Conservation (phyloP, 139 green algal species). For the Coccomyxa sp. region DNA sequence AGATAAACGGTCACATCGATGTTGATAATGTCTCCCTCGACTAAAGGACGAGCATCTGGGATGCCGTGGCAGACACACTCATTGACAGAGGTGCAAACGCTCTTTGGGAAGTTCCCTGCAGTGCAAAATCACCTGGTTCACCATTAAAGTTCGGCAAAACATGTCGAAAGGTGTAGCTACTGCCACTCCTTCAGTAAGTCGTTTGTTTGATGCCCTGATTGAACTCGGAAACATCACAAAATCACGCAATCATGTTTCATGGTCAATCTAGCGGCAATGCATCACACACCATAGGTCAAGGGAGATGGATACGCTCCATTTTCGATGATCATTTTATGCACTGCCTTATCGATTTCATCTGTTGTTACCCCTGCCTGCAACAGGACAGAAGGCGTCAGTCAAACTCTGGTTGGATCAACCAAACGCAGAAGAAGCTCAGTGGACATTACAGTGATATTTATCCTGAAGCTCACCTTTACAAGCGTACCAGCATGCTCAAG, state of each 20-base stretch:
- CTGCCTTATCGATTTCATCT: constrained; percentile 87
- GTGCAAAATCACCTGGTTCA: neutral
- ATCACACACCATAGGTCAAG: constrained; percentile 71
- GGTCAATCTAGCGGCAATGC: neutral
- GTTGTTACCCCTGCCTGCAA: constrained; percentile 82
- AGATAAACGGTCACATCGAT: constrained; percentile 97
- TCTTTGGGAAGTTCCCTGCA: constrained; percentile 88
- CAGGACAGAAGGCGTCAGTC: too few relatives aligned
- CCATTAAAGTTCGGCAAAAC: too few relatives aligned
- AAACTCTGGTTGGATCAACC: neutral
- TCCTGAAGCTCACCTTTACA: constrained; percentile 38
- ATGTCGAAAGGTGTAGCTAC: neutral
- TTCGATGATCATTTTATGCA: constrained; percentile 83
- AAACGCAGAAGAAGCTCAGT: neutral
- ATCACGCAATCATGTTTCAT: neutral
- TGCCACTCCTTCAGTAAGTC: too few relatives aligned
- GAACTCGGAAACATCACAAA: neutral
- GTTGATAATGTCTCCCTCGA: constrained; percentile 93
- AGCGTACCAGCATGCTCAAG: constrained; percentile 69
- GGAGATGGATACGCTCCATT: constrained; percentile 92
- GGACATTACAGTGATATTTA: neutral
- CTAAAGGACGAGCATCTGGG: constrained; percentile 61
- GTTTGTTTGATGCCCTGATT: neutral
- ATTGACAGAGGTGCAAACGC: constrained; percentile 96
- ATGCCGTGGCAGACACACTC: constrained; percentile 98